Conservation (phyloP, 345 rosid genomes). For the Eutrema japonicum region DNA sequence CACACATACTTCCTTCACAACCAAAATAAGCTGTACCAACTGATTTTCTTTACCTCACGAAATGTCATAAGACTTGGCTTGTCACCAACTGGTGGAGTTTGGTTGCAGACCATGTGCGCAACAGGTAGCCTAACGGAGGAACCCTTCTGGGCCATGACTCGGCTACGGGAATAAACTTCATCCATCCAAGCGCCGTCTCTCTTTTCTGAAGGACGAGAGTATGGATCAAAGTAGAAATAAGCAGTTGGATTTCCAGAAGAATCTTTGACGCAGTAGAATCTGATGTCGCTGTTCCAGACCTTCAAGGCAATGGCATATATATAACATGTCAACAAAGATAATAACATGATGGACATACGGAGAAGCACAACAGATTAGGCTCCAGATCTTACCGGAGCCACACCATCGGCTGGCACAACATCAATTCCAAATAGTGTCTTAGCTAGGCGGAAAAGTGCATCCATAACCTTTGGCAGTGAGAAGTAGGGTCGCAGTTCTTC, state of each 20-base stretch:
- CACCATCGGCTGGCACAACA: slow-evolving; percentile 85
- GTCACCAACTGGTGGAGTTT: slow-evolving; percentile 91
- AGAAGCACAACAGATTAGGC: slow-evolving; percentile 21
- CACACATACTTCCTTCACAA: neutral
- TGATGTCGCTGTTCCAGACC: slow-evolving; percentile 92
- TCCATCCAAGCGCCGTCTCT: slow-evolving; percentile 95
- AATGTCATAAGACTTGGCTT: slow-evolving; percentile 99
- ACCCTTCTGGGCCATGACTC: slow-evolving; percentile 49
- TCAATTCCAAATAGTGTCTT: slow-evolving; percentile 73
- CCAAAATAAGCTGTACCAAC: slow-evolving; percentile 20
- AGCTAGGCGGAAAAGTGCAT: slow-evolving; percentile 80
- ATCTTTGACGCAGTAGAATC: slow-evolving; percentile 81
- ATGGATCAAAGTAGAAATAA: slow-evolving; percentile 95
- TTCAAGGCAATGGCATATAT: slow-evolving; percentile 40
- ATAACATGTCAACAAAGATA: slow-evolving; percentile 30
- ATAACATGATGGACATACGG: neutral
- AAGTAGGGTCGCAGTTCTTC: slow-evolving; percentile 94
- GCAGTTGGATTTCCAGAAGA: slow-evolving; percentile 79
- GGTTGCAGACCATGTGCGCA: slow-evolving; percentile 97
- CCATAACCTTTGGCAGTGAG: slow-evolving; percentile 89
- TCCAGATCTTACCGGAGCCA: slow-evolving; percentile 70
- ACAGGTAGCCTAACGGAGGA: slow-evolving; percentile 50
- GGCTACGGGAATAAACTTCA: slow-evolving; percentile 84
- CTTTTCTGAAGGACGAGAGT: slow-evolving; percentile 94
- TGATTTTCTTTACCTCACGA: slow-evolving; percentile 61